Conservation (phyloP, 2,329 filamentous ascomycete genomes). For the Alternaria metachromatica region DNA sequence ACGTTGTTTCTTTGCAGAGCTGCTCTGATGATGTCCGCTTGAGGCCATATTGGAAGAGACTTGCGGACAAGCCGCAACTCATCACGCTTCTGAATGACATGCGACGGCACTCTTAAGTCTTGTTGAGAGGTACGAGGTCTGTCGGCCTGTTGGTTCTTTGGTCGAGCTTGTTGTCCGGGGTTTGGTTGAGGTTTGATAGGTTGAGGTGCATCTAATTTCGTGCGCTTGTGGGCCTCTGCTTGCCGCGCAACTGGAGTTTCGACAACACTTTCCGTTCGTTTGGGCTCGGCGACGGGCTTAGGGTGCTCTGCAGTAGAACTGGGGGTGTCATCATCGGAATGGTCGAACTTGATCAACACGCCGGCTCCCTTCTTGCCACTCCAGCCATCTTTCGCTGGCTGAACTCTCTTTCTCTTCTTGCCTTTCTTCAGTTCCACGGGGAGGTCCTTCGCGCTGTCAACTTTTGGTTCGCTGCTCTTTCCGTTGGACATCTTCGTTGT, state of each 20-base stretch:
- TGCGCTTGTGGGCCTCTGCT: constrained; percentile 1
- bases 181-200: background rate
- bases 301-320: background rate
- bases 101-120: constrained; percentile 23
- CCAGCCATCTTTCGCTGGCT: constrained; percentile 9
- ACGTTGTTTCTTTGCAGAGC: constrained; percentile 71
- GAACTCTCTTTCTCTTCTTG: constrained; percentile 44
- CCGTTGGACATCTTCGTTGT: constrained; percentile 23
- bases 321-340: constrained; percentile 9
- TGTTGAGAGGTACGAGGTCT: constrained; percentile 3
- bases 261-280: background rate
- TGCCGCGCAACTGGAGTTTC: background rate
- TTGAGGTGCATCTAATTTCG: constrained; percentile 1
- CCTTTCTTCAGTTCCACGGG: constrained; percentile 24
- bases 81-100: constrained; percentile 54
- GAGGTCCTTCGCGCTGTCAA: background rate
- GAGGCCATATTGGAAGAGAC: constrained; percentile 79
- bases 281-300: background rate
- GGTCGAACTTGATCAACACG: constrained; percentile 23
- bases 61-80: constrained; percentile 62
- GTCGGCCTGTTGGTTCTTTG: constrained; percentile 4
- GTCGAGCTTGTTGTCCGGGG: background rate
- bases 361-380: constrained; percentile 22
- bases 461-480: constrained; percentile 5
- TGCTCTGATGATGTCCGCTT: constrained; percentile 72